Conservation (phyloP, 2,329 filamentous ascomycete species). For the Colletotrichum musicola region DNA sequence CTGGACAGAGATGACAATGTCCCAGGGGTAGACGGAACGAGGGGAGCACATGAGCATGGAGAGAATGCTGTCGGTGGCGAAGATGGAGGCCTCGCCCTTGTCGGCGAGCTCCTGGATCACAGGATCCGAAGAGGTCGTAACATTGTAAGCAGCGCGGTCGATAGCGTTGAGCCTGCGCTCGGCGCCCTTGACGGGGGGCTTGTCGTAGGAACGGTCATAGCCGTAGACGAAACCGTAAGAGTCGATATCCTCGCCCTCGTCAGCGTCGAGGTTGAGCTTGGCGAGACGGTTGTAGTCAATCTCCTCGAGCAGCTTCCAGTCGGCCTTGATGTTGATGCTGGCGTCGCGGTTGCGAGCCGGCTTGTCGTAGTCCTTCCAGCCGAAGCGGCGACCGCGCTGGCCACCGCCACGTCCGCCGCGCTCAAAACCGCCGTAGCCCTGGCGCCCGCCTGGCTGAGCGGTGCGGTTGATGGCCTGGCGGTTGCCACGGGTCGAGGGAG, state of each 20-base stretch:
- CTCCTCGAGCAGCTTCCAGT: slow-evolving; percentile 97
- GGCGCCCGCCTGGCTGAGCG: slow-evolving; percentile 70
- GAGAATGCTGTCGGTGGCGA: slow-evolving; percentile 95
- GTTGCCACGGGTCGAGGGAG: slow-evolving; percentile 63
- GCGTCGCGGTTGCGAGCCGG: slow-evolving; percentile 95
- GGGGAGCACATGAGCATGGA: slow-evolving; percentile 99
- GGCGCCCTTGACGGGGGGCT: slow-evolving; percentile 87
- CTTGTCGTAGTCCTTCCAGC: slow-evolving; percentile 99
- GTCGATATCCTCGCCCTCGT: slow-evolving; percentile 95
- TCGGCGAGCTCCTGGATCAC: slow-evolving; percentile 97
- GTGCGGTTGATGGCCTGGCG: slow-evolving; percentile 78
- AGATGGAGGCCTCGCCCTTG: slow-evolving; percentile 95
- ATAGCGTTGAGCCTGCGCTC: slow-evolving; percentile 90
- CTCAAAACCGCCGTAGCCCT: slow-evolving; percentile 75
- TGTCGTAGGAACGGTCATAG: slow-evolving; percentile 97
- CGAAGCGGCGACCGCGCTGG: slow-evolving; percentile 86
- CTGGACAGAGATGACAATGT: slow-evolving; percentile 92
- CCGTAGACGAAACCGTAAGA: slow-evolving; percentile 98
- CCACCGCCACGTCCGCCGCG: slow-evolving; percentile 78
- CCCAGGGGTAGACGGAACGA: slow-evolving; percentile 97
- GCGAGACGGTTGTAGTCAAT: slow-evolving; percentile 96
- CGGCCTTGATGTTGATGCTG: slow-evolving; percentile 94
- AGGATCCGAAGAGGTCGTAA: slow-evolving; percentile 95
- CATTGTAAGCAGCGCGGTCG: slow-evolving; percentile 97
- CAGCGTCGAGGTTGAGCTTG: slow-evolving; percentile 95